Conservation (phyloP, 306 rosid species). For the Adenanthera pavonina region DNA sequence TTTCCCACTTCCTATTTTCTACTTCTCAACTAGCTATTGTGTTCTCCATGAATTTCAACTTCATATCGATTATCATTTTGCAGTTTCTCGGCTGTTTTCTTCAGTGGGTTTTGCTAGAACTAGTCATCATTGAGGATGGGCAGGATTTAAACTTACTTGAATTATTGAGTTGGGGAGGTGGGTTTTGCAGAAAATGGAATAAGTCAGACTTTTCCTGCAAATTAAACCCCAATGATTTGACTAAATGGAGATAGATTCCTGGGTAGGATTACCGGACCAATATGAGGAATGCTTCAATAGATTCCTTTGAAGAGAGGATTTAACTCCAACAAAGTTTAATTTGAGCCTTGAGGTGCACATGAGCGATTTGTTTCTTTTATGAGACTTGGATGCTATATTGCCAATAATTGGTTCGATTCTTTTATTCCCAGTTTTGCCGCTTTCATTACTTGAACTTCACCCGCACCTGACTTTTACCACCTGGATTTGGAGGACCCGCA, state of each 20-base stretch:
- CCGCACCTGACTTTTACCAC: too few relatives aligned
- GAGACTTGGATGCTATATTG: background rate
- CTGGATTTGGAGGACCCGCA: background rate
- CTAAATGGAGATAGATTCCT: background rate
- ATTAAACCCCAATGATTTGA: background rate
- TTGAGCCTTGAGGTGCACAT: background rate
- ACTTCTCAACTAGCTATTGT: background rate
- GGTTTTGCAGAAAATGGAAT: constrained; percentile 4
- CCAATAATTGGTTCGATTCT: background rate
- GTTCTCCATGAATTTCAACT: background rate
- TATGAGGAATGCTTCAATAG: background rate
- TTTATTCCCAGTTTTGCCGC: background rate
- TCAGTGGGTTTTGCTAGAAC: background rate
- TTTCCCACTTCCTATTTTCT: background rate
- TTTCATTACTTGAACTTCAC: too few relatives aligned
- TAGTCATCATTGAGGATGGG: background rate
- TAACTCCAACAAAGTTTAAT: background rate
- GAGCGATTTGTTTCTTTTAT: background rate
- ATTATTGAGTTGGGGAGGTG: background rate
- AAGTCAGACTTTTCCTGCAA: background rate
- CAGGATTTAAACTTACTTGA: background rate
- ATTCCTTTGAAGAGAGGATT: background rate
- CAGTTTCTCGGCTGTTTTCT: background rate
- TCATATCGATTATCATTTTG: background rate
- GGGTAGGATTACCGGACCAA: background rate